These are phyloP conservation scores for Cubamyces sp. DNA, from an alignment of 768 basidiomycete species.

Conservation along the genomic window DNA sequence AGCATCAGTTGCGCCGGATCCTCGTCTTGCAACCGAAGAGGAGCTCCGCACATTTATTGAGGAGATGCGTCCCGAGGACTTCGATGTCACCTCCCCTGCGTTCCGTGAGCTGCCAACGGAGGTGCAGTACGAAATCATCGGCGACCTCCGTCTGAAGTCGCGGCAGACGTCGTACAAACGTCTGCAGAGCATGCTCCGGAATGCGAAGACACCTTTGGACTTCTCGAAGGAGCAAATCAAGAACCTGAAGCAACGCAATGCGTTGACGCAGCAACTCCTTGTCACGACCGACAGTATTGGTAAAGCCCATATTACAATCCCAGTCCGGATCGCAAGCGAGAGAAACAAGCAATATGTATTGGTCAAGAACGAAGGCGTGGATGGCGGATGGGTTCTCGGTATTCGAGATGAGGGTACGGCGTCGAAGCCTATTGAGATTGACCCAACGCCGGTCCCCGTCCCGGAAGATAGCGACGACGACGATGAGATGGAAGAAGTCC, in stretches of 20 bases:
- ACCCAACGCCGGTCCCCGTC: constrained; percentile 52
- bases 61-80: constrained; percentile 94
- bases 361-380: constrained; percentile 85
- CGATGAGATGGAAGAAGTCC: constrained; percentile 75
- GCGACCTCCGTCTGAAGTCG: constrained; percentile 92
- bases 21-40: constrained; percentile 94
- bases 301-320: constrained; percentile 86
- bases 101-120: constrained; percentile 95
- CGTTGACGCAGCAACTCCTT: constrained; percentile 90
- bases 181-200: constrained; percentile 86
- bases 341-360: constrained; percentile 94
- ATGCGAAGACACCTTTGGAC: constrained; percentile 82
- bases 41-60: constrained; percentile 93
- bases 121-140: constrained; percentile 97
- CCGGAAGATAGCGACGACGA: constrained; percentile 37
- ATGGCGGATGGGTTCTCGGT: constrained; percentile 94
- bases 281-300: constrained; percentile 92
- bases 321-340: constrained; percentile 93
- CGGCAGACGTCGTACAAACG: constrained; percentile 93
- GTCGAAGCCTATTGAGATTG: constrained; percentile 85
- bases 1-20: constrained; percentile 70
- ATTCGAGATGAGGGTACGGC: constrained; percentile 85
- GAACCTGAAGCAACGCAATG: constrained; percentile 85
- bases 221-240: constrained; percentile 97
- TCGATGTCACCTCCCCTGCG: constrained; percentile 87